Evolutionary conservation across 139 green algal genomes (phyloP).

Genomic region (Coelastrella sp.): DNA sequence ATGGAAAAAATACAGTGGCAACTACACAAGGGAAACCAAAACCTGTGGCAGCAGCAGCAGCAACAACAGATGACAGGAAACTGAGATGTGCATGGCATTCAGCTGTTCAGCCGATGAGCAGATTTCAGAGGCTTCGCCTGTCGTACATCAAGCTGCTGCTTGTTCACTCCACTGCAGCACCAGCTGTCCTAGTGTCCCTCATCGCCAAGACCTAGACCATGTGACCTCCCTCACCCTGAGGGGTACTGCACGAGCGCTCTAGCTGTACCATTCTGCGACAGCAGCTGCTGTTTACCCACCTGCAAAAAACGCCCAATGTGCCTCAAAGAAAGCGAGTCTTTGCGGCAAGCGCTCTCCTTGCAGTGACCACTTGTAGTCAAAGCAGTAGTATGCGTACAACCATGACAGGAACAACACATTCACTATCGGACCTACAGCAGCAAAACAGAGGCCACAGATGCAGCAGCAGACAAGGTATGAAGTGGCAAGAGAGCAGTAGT

Average conservation of each 20-base stretch:
- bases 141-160: too few relatives aligned
- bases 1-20: slow-evolving; percentile 60
- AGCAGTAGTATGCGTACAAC: slow-evolving; percentile 91
- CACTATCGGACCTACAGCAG: slow-evolving; percentile 58
- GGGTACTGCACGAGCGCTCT: too few relatives aligned
- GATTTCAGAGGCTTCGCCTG: too few relatives aligned
- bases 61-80: not conserved
- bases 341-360: slow-evolving; percentile 62
- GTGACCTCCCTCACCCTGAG: too few relatives aligned
- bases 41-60: slow-evolving; percentile 48
- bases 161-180: not conserved
- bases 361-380: slow-evolving; percentile 87
- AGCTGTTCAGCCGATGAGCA: too few relatives aligned
- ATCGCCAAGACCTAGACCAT: not conserved
- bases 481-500: not conserved
- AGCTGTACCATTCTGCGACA: too few relatives aligned
- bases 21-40: slow-evolving; percentile 71
- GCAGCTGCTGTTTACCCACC: slow-evolving; percentile 34
- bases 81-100: not conserved
- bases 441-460: not conserved
- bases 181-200: not conserved
- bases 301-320: slow-evolving; percentile 83
- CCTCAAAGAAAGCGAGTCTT: slow-evolving; percentile 79
- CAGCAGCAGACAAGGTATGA: not conserved
- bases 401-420: slow-evolving; percentile 75